phyloP scores from a whole-genome alignment of 1,284 basidiomycete species.

The Golubevia sp. region DNA sequence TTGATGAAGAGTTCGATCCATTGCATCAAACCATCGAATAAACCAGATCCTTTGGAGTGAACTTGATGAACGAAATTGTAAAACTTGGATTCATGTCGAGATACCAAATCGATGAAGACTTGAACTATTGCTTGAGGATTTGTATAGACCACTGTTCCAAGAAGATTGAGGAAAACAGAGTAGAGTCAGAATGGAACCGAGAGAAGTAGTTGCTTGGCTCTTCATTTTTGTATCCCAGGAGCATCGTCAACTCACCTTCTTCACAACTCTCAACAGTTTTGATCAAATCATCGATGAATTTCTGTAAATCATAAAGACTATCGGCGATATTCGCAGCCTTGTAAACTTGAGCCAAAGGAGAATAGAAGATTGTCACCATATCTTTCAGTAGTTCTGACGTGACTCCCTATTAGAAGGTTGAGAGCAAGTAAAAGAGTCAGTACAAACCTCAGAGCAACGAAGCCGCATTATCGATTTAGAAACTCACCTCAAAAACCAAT shows the following conservation, averaged over 20 bases:
- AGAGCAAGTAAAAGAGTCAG: not conserved
- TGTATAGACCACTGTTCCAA: constrained; percentile 76
- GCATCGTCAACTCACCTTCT: constrained; percentile 77
- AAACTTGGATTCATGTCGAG: constrained; percentile 91
- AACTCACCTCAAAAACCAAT: constrained; percentile 85
- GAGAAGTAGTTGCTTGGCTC: not conserved
- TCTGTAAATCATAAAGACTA: constrained; percentile 87
- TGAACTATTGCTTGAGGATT: constrained; percentile 87
- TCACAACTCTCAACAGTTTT: constrained; percentile 89
- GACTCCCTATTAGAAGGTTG: constrained; percentile 70
- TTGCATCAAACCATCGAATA: constrained; percentile 91
- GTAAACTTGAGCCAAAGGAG: constrained; percentile 97
- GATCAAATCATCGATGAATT: constrained; percentile 93
- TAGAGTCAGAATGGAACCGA: not conserved
- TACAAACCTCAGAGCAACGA: not conserved
- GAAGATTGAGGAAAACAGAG: constrained; percentile 1
- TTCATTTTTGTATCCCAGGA: not conserved
- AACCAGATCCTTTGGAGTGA: constrained; percentile 90
- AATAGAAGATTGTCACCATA: constrained; percentile 98
- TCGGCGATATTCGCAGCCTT: constrained; percentile 96
- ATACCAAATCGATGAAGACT: constrained; percentile 89
- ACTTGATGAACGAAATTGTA: constrained; percentile 98
- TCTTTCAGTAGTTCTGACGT: constrained; percentile 95
- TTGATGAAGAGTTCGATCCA: constrained; percentile 97
- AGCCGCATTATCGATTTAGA: not conserved